Base-by-base conservation (phyloP, 2,329 filamentous ascomycete genomes). In the Acephala macrosclerotiorum region DNA sequence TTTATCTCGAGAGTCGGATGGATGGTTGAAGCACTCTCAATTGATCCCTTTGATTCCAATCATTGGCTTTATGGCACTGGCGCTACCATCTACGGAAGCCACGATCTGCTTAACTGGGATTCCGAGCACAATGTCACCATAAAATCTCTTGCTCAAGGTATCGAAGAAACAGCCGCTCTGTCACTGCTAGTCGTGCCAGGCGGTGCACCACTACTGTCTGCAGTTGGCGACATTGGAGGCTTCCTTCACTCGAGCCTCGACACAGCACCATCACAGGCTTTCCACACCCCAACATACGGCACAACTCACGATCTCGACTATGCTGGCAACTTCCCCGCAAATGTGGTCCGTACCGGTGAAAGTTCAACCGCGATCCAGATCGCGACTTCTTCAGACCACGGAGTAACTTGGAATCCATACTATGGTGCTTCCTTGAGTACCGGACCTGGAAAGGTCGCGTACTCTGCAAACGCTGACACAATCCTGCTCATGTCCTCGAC, bases 21-120 rank as follows among this genome's bases (percentile, higher is more conserved):
- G 85, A 88, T 88, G 86, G 84, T 88, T 9, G 86, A 88, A 70
- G 77, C 82, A 0, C 74, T 89, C 8, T 83, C 83, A 20, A 88
- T 89, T 58, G 80, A 88, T 70, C 86, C 86, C 0, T 80, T 82
- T 29, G 85, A 89, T 70, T 86, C 84, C 63, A 80, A 87, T 71
- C 85, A 87, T 73, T 88, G 63, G 84, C 76, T 88, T 0, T 89
- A 88, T 64, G 85, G 83, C n/a, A 89, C 86, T 0, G 86, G 86
- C 2, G 75, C 82, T n/a, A 86, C 84, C 0, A 75, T 86, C 53
- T 85, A 81, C 42, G 84, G 84, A 11, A 83, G 85, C 11, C 66
- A 66, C 40, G 67, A 74, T 64, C 64, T 73, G 26, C 51, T 59
- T 2, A 64, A 51, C 12, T 71, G 69, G 69, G 67, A 69, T 33